Evolutionary conservation across 805 yeast species (phyloP), one percentile per base, ranked within the genome.

Genomic region (Sungouiella thailandica): DNA sequence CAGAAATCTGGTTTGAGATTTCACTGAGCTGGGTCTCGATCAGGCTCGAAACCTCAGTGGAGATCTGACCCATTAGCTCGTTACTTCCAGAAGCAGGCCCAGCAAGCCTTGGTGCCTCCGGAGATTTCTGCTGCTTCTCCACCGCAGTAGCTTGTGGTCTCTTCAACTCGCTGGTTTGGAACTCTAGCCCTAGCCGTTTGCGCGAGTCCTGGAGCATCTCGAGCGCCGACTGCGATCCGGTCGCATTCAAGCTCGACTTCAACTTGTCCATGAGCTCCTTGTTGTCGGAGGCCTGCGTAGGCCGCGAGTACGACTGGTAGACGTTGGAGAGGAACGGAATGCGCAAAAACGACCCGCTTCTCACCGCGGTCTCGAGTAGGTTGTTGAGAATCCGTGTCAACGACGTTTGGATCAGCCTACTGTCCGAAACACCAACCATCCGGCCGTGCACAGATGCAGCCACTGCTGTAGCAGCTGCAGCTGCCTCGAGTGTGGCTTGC

Each of bases 381-480:
- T 39, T 24, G 25, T 24, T 31, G 22, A 45, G 11, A 5, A 39
- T 32, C 36, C 16, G 46, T 7, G 41, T 26, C 15, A 45, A 25
- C 5, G 44, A 31, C n/a, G 28, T 27, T 11, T 32, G 28, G 1
- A 38, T 23, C 3, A 27, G 27, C 27, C 36, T 32, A 5, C 29
- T n/a, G 17, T 41, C 49, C 7, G 19, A 17, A 7, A 41, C 12
- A 2, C 32, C 36, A 3, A 28, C 5, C 3, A 25, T 24, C 3
- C 23, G 22, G 12, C 41, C 41, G 13, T 40, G 32, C 3, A 39
- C 19, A 5, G 34, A 31, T 0, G 45, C 41, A 4, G 31, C 47
- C 12, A 48, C 39, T 14, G 57, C 52, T 22, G 34, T 30, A 11
- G 55, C 43, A 18, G 62, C 61, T 12, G 56, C 50, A 5, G 53